These are phyloP conservation scores for Mortierella hygrophila DNA, from an alignment of 192 early-diverging fungal genomes.

Conservation along the genomic window DNA sequence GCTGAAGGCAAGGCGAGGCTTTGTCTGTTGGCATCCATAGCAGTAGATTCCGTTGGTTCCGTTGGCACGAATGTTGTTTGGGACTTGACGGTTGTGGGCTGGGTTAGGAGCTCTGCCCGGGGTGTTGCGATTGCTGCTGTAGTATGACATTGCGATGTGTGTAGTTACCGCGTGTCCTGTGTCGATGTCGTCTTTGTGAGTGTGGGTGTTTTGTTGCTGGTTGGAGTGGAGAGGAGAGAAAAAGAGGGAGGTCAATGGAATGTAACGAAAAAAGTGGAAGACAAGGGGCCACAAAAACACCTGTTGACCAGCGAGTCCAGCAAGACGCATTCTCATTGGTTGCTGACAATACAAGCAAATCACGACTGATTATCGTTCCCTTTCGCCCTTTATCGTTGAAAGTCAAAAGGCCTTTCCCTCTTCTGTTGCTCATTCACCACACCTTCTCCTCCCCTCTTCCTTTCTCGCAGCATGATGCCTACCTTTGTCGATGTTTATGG, in stretches of 20 bases:
- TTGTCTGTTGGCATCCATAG: conserved; percentile 38
- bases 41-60: conserved; percentile 21
- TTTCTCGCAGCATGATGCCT: background rate
- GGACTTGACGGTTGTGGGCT: conserved; percentile 41
- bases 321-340: background rate
- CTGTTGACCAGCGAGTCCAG: background rate
- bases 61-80: background rate
- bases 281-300: background rate
- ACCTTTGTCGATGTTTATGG: conserved; percentile 21
- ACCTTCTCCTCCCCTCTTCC: background rate
- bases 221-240: background rate
- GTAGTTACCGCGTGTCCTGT: background rate
- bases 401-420: background rate
- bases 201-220: too few relatives aligned
- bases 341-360: background rate
- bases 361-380: background rate
- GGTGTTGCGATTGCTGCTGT: background rate
- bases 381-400: background rate
- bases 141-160: conserved; percentile 7
- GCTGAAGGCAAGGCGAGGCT: conserved; percentile 36
- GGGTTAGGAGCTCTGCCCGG: conserved; percentile 24
- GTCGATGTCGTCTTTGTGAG: too few relatives aligned
- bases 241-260: background rate
- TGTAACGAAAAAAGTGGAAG: background rate
- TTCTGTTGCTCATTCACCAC: background rate